phyloP scores from a whole-genome alignment of 345 rosid species.

The Excoecaria cochinchinensis region DNA sequence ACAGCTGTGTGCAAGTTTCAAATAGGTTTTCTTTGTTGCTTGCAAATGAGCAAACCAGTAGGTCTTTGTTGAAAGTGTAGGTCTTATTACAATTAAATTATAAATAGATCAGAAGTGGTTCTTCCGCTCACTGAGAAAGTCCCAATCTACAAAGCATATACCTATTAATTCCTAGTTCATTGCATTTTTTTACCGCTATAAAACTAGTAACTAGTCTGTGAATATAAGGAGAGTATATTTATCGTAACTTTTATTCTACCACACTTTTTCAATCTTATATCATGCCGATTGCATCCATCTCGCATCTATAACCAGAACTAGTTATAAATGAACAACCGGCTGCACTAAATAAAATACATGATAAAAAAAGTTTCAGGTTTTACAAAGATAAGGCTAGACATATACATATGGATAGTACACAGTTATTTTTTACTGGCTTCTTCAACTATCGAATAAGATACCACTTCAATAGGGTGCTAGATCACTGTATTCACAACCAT shows the following conservation, averaged over 20 bases:
- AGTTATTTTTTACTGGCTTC: background rate
- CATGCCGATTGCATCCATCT: background rate
- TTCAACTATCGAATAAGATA: background rate
- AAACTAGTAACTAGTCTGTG: too few species aligned
- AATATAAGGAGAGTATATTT: background rate
- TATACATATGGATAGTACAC: background rate
- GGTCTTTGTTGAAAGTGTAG: too few species aligned
- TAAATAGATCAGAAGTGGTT: too few species aligned
- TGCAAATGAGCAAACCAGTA: too few species aligned
- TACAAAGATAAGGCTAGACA: background rate
- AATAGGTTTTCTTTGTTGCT: too few species aligned
- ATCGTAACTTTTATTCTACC: background rate
- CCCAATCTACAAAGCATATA: too few species aligned
- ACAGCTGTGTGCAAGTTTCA: too few species aligned
- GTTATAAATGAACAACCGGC: background rate
- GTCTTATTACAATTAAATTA: too few species aligned
- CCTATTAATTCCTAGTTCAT: too few species aligned
- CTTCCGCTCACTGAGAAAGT: too few species aligned
- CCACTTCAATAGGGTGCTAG: slow-evolving; percentile 41
- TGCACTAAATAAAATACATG: background rate
- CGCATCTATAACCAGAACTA: background rate
- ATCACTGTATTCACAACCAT: slow-evolving; percentile 24
- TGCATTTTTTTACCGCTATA: too few species aligned
- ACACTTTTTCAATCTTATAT: too few species aligned
- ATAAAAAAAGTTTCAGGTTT: background rate